Conservation (phyloP, 805 yeast species). For the Yamadazyma insecticola region DNA sequence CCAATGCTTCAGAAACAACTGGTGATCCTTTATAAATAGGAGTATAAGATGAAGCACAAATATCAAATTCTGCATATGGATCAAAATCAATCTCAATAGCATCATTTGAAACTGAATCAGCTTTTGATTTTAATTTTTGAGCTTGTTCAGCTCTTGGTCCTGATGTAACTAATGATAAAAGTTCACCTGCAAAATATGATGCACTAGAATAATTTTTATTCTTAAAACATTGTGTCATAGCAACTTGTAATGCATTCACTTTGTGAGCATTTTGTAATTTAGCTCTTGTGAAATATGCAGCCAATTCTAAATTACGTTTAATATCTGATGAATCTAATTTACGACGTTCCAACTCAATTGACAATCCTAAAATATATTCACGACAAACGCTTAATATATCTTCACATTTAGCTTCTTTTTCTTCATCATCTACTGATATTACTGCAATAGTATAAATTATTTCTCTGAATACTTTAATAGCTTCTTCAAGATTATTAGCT, state of each 20-base stretch:
- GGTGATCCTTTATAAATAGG: slow-evolving; percentile 83
- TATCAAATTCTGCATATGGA: slow-evolving; percentile 84
- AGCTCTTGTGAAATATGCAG: slow-evolving; percentile 90
- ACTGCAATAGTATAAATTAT: slow-evolving; percentile 74
- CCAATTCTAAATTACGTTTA: slow-evolving; percentile 87
- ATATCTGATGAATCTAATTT: slow-evolving; percentile 63
- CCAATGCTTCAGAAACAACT: slow-evolving; percentile 69
- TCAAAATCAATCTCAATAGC: slow-evolving; percentile 90
- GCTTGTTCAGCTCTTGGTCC: slow-evolving; percentile 91
- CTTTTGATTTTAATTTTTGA: slow-evolving; percentile 68
- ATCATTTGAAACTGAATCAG: slow-evolving; percentile 80
- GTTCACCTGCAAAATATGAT: slow-evolving; percentile 82
- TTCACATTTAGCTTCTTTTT: slow-evolving; percentile 70
- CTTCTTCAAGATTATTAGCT: slow-evolving; percentile 75
- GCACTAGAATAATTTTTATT: slow-evolving; percentile 86
- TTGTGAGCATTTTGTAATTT: slow-evolving; percentile 79
- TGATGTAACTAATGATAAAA: slow-evolving; percentile 59
- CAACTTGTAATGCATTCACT: slow-evolving; percentile 86
- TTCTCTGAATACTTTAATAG: slow-evolving; percentile 73
- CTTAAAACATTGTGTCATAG: slow-evolving; percentile 89
- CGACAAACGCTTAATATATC: slow-evolving; percentile 71
- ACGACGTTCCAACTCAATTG: slow-evolving; percentile 89
- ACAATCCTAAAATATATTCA: slow-evolving; percentile 88
- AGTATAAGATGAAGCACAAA: slow-evolving; percentile 81
- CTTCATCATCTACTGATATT: slow-evolving; percentile 64